Evolutionary conservation across 1,139 yeast species (phyloP).

Genomic region (Nakaseomyces uthaithaninus): DNA sequence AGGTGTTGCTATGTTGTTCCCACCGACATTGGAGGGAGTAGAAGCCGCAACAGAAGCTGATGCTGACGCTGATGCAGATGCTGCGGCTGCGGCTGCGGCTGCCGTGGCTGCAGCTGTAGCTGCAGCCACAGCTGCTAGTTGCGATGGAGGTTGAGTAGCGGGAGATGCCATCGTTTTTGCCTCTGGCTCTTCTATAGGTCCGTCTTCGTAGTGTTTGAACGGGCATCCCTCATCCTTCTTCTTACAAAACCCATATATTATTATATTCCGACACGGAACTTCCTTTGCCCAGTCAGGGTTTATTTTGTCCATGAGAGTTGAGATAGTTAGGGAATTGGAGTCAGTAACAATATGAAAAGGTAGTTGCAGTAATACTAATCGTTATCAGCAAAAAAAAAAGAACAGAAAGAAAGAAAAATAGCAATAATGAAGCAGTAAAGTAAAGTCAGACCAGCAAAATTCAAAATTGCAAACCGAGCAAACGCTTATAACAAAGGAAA

Average conservation of each 20-base stretch:
- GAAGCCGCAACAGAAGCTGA: background rate
- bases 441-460: too few relatives aligned
- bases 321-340: too few relatives aligned
- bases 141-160: conserved; percentile 4
- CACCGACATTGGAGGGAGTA: background rate
- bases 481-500: too few relatives aligned
- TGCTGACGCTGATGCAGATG: too few relatives aligned
- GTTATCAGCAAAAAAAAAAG: too few relatives aligned
- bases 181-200: conserved; percentile 10
- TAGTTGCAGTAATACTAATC: too few relatives aligned
- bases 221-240: conserved; percentile 86
- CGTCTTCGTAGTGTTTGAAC: conserved; percentile 47
- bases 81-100: background rate
- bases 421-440: too few relatives aligned
- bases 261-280: conserved; percentile 76
- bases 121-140: background rate
- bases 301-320: conserved; percentile 24
- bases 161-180: conserved; percentile 11
- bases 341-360: too few relatives aligned
- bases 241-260: conserved; percentile 83
- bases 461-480: too few relatives aligned
- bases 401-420: too few relatives aligned
- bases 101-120: background rate
- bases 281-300: conserved; percentile 55
- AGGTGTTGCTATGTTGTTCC: conserved; percentile 4